Base-by-base conservation (phyloP, 495 filamentous ascomycete species). In the Aspergillus ellipticus region DNA sequence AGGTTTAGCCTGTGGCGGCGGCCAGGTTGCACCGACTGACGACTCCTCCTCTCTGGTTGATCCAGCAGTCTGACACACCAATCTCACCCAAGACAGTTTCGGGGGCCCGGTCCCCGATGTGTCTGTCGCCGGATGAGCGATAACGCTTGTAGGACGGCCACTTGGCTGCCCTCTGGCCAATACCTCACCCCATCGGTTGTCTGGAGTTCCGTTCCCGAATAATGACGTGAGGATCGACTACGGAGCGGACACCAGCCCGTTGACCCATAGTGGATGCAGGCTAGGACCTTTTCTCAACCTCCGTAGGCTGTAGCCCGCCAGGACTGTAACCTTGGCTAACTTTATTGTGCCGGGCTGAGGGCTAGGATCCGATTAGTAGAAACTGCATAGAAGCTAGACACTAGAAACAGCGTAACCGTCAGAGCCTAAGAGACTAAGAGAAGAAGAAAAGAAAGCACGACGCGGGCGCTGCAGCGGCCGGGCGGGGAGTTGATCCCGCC, bases 211-310 rank as follows among this genome's bases (percentile, higher is more conserved):
- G 26, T n/a, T 9, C 6, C 43, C 43, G 21, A 17, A 45, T 54
- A 17, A 45, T 54, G 51, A 55, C 51, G 45, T 43, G 45, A 51
- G 7, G 51, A 54, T 59, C 54, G 48, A 35, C 54, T 10, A 50
- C 35, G 22, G 41, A 35, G 19, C 41, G 41, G 33, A 31, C 37
- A 29, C 28, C 52, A 37, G 24, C 53, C 43, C 43, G 21, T 46
- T 26, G 42, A 47, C 52, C 42, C 42, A 22, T 41, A 39, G 35
- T 39, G 10, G 35, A 15, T 39, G 35, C 35, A 4, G 35, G 35
- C 35, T 4, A n/a, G 5, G 35, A 39, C 11, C 35, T 39, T 39
- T 39, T 39, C 35, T 39, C 10, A n/a, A 4, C 5, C 2, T 39
- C 35, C 8, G 13, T 4, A n/a, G n/a, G n/a, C n/a, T 39, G 35